phyloP scores from a whole-genome alignment of 129 eudicot species.

The Chrysanthemum makinoi region DNA sequence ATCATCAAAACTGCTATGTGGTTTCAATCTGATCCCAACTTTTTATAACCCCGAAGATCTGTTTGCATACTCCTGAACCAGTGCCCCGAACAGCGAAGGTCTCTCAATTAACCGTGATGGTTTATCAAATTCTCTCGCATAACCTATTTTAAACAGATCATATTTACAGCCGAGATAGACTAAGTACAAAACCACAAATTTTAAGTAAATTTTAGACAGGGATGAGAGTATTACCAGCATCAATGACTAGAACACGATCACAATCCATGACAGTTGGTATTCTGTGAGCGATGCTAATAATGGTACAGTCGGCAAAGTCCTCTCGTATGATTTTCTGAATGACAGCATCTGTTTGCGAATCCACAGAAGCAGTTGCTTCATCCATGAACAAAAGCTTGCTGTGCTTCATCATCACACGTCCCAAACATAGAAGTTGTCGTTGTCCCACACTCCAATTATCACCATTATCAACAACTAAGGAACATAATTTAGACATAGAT shows the following conservation, averaged over 20 bases:
- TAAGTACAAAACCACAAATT: not conserved
- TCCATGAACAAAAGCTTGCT: slow-evolving; percentile 65
- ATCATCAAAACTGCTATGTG: not conserved
- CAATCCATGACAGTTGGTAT: slow-evolving; percentile 97
- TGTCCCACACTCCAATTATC: slow-evolving; percentile 84
- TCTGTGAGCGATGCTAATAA: slow-evolving; percentile 91
- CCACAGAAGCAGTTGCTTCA: slow-evolving; percentile 85
- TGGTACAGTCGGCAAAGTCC: slow-evolving; percentile 73
- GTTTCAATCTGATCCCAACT: not conserved
- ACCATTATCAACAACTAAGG: slow-evolving; percentile 60
- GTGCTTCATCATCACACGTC: slow-evolving; percentile 59
- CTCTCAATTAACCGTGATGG: slow-evolving; percentile 42
- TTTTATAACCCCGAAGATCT: slow-evolving; percentile 19
- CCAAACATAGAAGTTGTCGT: slow-evolving; percentile 71
- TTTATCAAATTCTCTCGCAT: slow-evolving; percentile 46
- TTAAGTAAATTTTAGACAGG: not conserved
- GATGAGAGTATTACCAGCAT: slow-evolving; percentile 53
- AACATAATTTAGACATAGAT: not conserved
- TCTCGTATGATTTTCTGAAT: slow-evolving; percentile 68
- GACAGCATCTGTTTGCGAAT: slow-evolving; percentile 62
- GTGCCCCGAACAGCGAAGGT: slow-evolving; percentile 44
- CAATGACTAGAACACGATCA: slow-evolving; percentile 74
- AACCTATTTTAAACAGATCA: slow-evolving; percentile 30
- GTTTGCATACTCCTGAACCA: slow-evolving; percentile 55
- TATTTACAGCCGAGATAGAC: not conserved